Evolutionary conservation across 2,329 filamentous ascomycete species (phyloP).

Genomic region (Hymenotorrendiella dingleyae): DNA sequence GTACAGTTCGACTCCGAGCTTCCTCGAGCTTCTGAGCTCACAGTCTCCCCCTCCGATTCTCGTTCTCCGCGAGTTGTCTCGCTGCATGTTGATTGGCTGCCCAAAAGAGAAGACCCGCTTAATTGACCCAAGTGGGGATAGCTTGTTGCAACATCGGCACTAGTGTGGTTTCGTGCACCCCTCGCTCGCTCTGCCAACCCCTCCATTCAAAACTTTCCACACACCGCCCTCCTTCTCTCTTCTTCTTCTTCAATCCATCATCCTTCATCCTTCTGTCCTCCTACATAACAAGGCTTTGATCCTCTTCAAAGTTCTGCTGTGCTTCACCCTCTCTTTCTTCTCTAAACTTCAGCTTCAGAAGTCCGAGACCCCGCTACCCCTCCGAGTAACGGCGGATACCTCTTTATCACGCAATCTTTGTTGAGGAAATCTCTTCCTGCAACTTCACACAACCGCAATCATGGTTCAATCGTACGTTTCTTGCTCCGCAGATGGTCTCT

Average conservation of each 20-base stretch:
- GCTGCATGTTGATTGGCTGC: too few relatives aligned
- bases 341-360: conserved; percentile 3
- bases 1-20: too few relatives aligned
- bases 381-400: conserved; percentile 13
- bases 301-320: conserved; percentile 7
- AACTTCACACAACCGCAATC: conserved; percentile 31
- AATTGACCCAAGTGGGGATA: too few relatives aligned
- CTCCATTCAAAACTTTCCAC: conserved; percentile 7
- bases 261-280: conserved; percentile 3
- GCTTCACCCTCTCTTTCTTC: conserved; percentile 4
- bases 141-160: background rate
- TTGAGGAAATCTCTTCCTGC: conserved; percentile 14
- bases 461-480: conserved; percentile 55
- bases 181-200: conserved; percentile 6
- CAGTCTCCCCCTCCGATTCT: too few relatives aligned
- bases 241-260: conserved; percentile 11
- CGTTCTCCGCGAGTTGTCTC: too few relatives aligned
- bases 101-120: too few relatives aligned
- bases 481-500: background rate
- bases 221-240: conserved; percentile 9
- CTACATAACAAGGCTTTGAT: conserved; percentile 2
- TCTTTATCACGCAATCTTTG: conserved; percentile 16
- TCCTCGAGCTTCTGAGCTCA: too few relatives aligned
- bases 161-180: background rate
- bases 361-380: conserved; percentile 3